Evolutionary conservation across 306 rosid genomes (phyloP).

Genomic region (Pterocarpus macrocarpus): DNA sequence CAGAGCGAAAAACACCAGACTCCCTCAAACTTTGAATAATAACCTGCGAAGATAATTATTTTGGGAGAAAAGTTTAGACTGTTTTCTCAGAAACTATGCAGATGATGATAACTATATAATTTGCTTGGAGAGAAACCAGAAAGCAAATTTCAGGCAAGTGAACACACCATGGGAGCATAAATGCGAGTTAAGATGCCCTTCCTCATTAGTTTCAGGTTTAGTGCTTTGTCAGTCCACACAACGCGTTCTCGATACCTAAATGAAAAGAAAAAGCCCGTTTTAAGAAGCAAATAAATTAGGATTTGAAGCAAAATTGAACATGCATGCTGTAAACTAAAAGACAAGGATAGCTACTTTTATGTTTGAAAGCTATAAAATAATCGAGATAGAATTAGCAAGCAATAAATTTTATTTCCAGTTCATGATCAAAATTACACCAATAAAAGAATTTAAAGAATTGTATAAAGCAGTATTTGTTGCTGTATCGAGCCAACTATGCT

Average conservation of each 20-base stretch:
- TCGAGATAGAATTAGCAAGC: background rate
- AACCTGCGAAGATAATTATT: constrained; percentile 58
- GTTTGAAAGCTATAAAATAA: constrained; percentile 7
- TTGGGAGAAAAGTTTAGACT: constrained; percentile 3
- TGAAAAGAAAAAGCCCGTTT: constrained; percentile 34
- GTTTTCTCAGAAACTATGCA: constrained; percentile 23
- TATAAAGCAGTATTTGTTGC: too few species aligned
- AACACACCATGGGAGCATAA: constrained; percentile 83
- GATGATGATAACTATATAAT: background rate
- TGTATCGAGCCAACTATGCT: too few species aligned
- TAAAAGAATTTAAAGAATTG: too few species aligned
- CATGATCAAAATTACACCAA: too few species aligned
- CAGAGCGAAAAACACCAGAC: constrained; percentile 73
- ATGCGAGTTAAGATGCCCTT: constrained; percentile 91
- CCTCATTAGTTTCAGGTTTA: constrained; percentile 76
- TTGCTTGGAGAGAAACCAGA: constrained; percentile 36
- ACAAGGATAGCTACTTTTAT: constrained; percentile 16
- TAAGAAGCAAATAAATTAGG: constrained; percentile 8
- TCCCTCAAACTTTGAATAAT: constrained; percentile 87
- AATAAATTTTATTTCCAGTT: too few species aligned
- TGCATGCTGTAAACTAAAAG: constrained; percentile 13
- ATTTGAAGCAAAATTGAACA: constrained; percentile 31
- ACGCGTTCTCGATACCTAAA: constrained; percentile 88
- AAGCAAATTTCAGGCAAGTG: constrained; percentile 27
- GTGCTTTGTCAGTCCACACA: constrained; percentile 81